Evolutionary conservation across 768 basidiomycete genomes (phyloP), one percentile per base, ranked within the genome.

Genomic region (Fistulinella prunicolor): DNA sequence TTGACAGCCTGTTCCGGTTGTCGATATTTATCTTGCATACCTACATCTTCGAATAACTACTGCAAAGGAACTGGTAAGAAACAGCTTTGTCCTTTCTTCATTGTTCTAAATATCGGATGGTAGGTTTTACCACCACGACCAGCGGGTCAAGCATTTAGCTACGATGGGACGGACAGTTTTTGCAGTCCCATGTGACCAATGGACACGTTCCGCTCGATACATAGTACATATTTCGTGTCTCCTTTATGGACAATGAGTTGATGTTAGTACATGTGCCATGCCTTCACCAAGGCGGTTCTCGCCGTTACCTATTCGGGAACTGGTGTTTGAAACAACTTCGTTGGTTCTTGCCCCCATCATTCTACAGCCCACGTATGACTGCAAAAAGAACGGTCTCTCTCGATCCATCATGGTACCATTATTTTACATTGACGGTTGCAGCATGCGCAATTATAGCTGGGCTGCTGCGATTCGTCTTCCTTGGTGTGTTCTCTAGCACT

Each of bases 11-110:
- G 90, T 64, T 74, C 83, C 44, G 87, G 93, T 55, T 96, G 94
- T 64, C 81, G 90, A 42, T 96, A 90, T 65, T 70, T 96, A 5
- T 93, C 90, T 2, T 96, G 94, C 58, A 82, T 94, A 64, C 94
- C 94, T 1, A 86, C 85, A 7, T 66, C 73, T 28, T 69, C 78
- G 1, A 91, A 89, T 52, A 80, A 85, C 58, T 68, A 84, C 49
- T 91, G 88, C 59, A 61, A 74, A 64, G 76, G 74, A 68, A 77
- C 65, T 23, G 74, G 66, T 70, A 26, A 50, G 58, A 40, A 41
- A 44, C 6, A 10, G 13, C 12, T 20, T 19, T 29, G 28, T 10
- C 10, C 3, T 35, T 2, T 9, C 20, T 17, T 38, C 10, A 14
- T 16, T 39, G 34, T 42, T 19, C 49, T 62, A 21, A 55, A 40